Conservation (phyloP, 257 asterid genomes). For the Solanum pennellii region DNA sequence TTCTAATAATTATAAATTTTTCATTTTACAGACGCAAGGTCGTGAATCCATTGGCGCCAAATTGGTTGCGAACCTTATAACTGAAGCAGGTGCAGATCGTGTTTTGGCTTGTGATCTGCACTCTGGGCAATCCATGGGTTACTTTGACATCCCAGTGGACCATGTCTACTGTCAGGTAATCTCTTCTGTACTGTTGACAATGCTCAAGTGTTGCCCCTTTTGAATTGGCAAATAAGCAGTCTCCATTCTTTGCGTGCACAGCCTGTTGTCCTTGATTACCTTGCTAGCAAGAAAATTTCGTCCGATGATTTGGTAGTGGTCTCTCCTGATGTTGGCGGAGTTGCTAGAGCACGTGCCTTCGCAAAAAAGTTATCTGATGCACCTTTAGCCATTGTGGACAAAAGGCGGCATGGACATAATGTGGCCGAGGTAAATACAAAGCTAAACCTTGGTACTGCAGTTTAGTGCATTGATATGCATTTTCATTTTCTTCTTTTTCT, state of each 20-base stretch:
- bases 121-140: conserved; percentile 94
- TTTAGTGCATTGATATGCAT: background rate
- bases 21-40: conserved; percentile 62
- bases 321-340: conserved; percentile 97
- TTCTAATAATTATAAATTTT: background rate
- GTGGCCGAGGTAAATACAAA: conserved; percentile 60
- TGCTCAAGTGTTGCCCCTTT: background rate
- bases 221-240: background rate
- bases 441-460: background rate
- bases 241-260: conserved; percentile 5
- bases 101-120: conserved; percentile 93
- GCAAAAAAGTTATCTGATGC: conserved; percentile 94
- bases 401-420: conserved; percentile 85
- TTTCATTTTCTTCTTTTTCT: background rate
- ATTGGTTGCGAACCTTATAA: conserved; percentile 75
- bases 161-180: conserved; percentile 80
- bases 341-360: conserved; percentile 90
- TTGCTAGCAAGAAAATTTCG: conserved; percentile 78
- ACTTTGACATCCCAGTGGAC: conserved; percentile 92
- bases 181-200: background rate
- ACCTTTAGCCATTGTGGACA: conserved; percentile 92
- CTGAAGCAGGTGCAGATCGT: conserved; percentile 89
- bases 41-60: conserved; percentile 92
- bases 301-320: conserved; percentile 83
- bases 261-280: conserved; percentile 96